phyloP scores from a whole-genome alignment of 139 green algal genomes.

The Dunaliella sp. region DNA sequence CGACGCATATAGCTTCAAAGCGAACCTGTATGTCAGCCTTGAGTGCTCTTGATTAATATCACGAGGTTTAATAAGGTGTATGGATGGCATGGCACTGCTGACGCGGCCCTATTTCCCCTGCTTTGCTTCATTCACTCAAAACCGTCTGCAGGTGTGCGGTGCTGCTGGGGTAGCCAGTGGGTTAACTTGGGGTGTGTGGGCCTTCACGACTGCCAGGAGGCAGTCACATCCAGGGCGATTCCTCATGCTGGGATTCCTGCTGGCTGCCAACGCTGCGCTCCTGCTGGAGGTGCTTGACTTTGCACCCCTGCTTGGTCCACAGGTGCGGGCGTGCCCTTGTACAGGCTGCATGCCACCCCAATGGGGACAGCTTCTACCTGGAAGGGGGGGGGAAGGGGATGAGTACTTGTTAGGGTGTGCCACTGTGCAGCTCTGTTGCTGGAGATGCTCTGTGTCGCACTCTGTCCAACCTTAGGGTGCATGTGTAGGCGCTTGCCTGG shows the following conservation, averaged over 20 bases:
- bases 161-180: conserved; percentile 45
- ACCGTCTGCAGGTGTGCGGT: conserved; percentile 46
- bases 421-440: not conserved
- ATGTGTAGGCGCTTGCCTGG: too few relatives aligned
- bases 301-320: conserved; percentile 44
- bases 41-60: too few relatives aligned
- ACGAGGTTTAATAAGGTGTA: too few relatives aligned
- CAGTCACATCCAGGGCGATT: conserved; percentile 35
- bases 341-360: too few relatives aligned
- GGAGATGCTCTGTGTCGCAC: not conserved
- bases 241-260: conserved; percentile 58
- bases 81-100: too few relatives aligned
- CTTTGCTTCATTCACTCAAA: too few relatives aligned
- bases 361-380: too few relatives aligned
- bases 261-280: conserved; percentile 52
- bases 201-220: not conserved
- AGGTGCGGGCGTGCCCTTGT: not conserved
- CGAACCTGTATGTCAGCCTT: too few relatives aligned
- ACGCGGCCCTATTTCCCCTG: too few relatives aligned
- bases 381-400: not conserved
- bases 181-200: conserved; percentile 20
- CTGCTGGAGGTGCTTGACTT: conserved; percentile 87
- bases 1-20: too few relatives aligned
- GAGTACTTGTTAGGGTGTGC: not conserved
- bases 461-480: not conserved